Evolutionary conservation across 2,329 filamentous ascomycete genomes (phyloP).

Genomic region (Grosmannia penicillata): DNA sequence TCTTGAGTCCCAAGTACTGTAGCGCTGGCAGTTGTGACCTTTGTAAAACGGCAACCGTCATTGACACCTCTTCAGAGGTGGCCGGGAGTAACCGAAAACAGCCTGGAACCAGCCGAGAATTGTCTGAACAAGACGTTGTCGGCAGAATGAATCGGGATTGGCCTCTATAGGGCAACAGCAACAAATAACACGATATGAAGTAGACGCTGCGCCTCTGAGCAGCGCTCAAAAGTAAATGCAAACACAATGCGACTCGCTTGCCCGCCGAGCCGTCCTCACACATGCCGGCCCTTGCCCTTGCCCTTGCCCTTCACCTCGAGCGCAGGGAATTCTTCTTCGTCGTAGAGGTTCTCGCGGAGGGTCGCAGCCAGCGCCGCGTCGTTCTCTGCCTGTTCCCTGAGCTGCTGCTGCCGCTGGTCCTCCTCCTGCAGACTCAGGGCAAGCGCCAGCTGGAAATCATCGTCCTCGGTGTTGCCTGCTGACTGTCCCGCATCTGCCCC

Average conservation of each 20-base stretch:
- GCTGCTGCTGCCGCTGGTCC: conserved; percentile 18
- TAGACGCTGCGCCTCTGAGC: neutral
- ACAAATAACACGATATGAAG: no score
- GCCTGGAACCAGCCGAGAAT: no score
- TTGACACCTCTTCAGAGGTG: no score
- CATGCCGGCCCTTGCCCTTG: conserved; percentile 11
- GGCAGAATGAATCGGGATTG: no score
- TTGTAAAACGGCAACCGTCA: no score
- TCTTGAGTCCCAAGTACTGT: no score
- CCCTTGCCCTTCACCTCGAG: conserved; percentile 20
- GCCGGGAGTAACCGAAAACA: no score
- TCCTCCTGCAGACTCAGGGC: conserved; percentile 45
- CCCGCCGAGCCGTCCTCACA: neutral
- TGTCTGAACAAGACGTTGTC: no score
- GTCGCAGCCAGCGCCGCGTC: conserved; percentile 11
- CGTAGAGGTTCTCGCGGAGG: conserved; percentile 10
- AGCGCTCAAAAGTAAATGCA: neutral
- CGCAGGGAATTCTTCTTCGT: conserved; percentile 16
- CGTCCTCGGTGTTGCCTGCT: conserved; percentile 24
- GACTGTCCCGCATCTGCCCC: no score
- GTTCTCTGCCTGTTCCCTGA: conserved; percentile 5
- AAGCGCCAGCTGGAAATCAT: conserved; percentile 45
- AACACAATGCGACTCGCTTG: no score
- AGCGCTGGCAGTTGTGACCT: no score
- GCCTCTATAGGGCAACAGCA: no score